Base-by-base conservation (phyloP, 2,329 filamentous ascomycete genomes). In the Paraconiothyrium brasiliense region DNA sequence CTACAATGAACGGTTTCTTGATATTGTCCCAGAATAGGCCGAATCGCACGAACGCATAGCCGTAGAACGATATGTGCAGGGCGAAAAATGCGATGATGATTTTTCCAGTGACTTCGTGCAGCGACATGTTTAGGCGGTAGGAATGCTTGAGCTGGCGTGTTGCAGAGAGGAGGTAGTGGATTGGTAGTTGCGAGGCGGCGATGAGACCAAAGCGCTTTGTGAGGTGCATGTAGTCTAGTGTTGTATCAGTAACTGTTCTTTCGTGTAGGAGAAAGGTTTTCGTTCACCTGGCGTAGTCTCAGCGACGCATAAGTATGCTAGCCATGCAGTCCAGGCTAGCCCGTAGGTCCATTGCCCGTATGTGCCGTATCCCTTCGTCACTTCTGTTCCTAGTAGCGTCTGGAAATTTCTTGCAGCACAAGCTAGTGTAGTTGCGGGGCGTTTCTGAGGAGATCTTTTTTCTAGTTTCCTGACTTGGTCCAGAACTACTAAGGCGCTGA, bases 91-190 rank as follows among this genome's bases (percentile, higher is more conserved):
- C 27, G 30, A 57, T 22, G 8, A 57, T 49, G 32, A 57, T 57
- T 4, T 49, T 48, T 16, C 54, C 54, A 7, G 44, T 35, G 44
- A 57, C 32, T 49, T 57, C 22, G 20, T 57, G 54, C 43, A 49
- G 27, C 2, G 54, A n/a, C 54, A 49, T 39, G 6, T 49, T 48
- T 6, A 49, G 39, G 14, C 34, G 39, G 30, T 24, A 30, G 32
- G 43, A 22, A 39, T 11, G 13, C 27, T 49, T 48, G 9, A 24
- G 13, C 9, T 48, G 46, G 22, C 14, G 46, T 20, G 43, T 22
- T 30, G 24, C 24, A 16, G 54, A 27, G 43, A 57, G 54, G 22
- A 57, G 54, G 44, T 57, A 57, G 54, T 57, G 54, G 32, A 57
- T 48, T 3, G 54, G 54, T 22, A 57, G 46, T 27, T 57, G 54